Evolutionary conservation across 2,329 filamentous ascomycete species (phyloP), one percentile per base, ranked within the genome.

Genomic region (Clonostachys sp.): DNA sequence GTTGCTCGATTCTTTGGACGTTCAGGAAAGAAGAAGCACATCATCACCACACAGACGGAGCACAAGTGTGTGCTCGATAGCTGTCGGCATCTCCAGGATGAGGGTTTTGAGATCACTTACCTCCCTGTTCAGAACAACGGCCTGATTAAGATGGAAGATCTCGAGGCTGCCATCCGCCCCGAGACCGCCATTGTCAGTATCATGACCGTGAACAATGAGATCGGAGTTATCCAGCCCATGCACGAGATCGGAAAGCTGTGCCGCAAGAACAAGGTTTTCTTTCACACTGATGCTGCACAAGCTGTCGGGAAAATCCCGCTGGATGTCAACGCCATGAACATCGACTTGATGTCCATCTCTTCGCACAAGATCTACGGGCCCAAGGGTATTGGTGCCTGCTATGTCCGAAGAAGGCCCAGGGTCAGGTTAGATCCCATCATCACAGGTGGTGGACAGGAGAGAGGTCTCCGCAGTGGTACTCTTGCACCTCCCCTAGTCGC

Each of bases 191-290:
- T 99, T 33, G 91, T 97, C 67, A 96, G 91, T 63, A 89, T 99
- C 68, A 99, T 99, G 94, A 85, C 94, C 1, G 94, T 99, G 61
- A 99, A 99, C 76, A 99, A 99, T 67, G 94, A 99, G 71, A 97
- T 99, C 60, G 94, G 94, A 61, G 94, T 99, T n/a, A 95, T 99
- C 49, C 94, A 99, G 68, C 94, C 94, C 1, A 72, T 99, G 49
- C 88, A 90, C 58, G 83, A 96, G 71, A 99, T 99, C 63, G 94
- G 94, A 61, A 87, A 86, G 69, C 75, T 99, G 13, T 99, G 94
- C 69, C 84, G 94, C 45, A 80, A 83, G 47, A 94, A 89, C 69
- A 96, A 96, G 75, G 77, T 96, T 41, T 99, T 96, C 71, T 99
- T 99, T 81, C 94, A 99, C 72, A 95, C 91, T 20, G 94, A 99